Conservation (phyloP, 2,329 filamentous ascomycete species). For the Diaporthe aspalathi region DNA sequence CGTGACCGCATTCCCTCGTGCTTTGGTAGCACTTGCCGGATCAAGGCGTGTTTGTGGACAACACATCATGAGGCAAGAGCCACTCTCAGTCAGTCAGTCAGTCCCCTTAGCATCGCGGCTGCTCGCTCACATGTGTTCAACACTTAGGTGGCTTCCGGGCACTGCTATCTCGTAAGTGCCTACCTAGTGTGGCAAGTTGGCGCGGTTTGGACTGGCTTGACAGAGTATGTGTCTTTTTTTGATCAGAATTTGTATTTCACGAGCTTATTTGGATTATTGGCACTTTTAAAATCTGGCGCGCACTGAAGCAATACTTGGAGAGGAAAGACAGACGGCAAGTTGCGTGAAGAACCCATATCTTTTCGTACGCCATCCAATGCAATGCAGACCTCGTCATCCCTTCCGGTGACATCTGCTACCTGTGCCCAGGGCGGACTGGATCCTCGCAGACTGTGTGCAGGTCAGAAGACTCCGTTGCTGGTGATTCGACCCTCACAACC, state of each 20-base stretch:
- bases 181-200: too few relatives aligned
- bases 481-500: constrained; percentile 38
- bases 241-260: constrained; percentile 22
- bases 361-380: constrained; percentile 61
- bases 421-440: constrained; percentile 49
- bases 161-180: not conserved
- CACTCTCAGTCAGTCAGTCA: not conserved
- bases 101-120: not conserved
- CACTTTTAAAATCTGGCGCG: not conserved
- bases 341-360: constrained; percentile 46
- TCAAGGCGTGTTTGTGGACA: not conserved
- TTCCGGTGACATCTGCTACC: constrained; percentile 54
- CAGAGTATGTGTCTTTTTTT: not conserved
- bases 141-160: not conserved
- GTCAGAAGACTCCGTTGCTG: constrained; percentile 60
- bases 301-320: constrained; percentile 36
- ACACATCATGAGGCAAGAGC: not conserved
- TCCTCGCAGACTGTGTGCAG: constrained; percentile 57
- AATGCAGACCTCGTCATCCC: constrained; percentile 65
- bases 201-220: not conserved
- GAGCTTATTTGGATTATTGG: constrained; percentile 24
- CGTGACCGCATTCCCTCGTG: not conserved
- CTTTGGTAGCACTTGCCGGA: constrained; percentile 16
- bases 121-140: not conserved
- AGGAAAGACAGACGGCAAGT: constrained; percentile 38